Percentiles rank a stretch among this genome's conserved stretches.
Conservation (phyloP, 345 rosid species). For the Aquilaria malaccensis region DNA sequence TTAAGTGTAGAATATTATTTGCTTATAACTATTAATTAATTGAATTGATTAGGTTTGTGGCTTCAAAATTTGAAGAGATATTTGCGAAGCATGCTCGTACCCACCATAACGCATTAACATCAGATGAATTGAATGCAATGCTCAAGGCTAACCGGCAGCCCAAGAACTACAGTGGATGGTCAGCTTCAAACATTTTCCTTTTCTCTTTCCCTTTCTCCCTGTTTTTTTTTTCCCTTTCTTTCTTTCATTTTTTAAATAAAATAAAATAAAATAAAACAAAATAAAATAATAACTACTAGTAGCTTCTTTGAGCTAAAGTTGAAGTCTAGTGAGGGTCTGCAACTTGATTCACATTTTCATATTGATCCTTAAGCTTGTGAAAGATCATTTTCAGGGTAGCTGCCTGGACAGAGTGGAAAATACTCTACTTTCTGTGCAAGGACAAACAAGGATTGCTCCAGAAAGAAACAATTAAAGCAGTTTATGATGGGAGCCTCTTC, state of each 20-base stretch:
- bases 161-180: constrained; percentile 53
- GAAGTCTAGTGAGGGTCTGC: neutral
- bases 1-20: too few relatives aligned
- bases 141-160: constrained; percentile 51
- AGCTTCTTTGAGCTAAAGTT: neutral
- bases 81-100: constrained; percentile 46
- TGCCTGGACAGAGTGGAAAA: constrained; percentile 66
- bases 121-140: constrained; percentile 37
- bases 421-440: constrained; percentile 46
- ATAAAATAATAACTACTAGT: neutral
- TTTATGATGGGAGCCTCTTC: constrained; percentile 79
- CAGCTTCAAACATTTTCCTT: neutral
- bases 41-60: constrained; percentile 43
- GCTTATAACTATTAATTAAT: neutral
- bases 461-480: constrained; percentile 52
- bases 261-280: neutral
- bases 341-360: neutral
- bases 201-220: neutral
- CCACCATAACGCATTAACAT: constrained; percentile 39
- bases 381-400: constrained; percentile 38
- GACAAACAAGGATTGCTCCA: constrained; percentile 63
- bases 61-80: constrained; percentile 65
- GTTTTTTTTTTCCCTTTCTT: neutral
- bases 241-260: neutral
- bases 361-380: neutral